Evolutionary conservation across 2,329 filamentous ascomycete genomes (phyloP).

Genomic region (Aspergillus viridinutans): DNA sequence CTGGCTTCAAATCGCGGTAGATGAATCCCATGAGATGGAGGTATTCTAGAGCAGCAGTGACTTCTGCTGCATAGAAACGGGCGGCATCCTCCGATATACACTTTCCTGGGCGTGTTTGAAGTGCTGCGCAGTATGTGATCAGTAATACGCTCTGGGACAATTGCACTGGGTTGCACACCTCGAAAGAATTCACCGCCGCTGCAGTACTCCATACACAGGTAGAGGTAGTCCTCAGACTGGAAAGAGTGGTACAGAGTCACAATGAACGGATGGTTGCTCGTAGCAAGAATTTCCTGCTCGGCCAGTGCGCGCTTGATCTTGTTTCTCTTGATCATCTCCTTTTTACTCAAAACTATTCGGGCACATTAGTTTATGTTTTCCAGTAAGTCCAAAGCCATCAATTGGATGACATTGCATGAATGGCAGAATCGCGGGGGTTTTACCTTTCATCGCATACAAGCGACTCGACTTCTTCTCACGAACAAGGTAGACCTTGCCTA

Average conservation of each 20-base stretch:
- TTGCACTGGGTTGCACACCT: slow-evolving; percentile 33
- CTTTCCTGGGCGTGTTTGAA: slow-evolving; percentile 95
- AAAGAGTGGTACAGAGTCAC: slow-evolving; percentile 98
- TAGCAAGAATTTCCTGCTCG: slow-evolving; percentile 96
- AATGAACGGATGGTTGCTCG: slow-evolving; percentile 98
- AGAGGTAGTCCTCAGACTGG: slow-evolving; percentile 96
- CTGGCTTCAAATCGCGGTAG: slow-evolving; percentile 94
- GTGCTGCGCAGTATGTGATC: slow-evolving; percentile 47
- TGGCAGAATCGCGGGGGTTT: slow-evolving; percentile 27
- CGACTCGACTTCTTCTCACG: slow-evolving; percentile 95
- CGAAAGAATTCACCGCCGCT: slow-evolving; percentile 98
- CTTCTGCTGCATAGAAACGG: slow-evolving; percentile 94
- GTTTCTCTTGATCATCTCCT: slow-evolving; percentile 99
- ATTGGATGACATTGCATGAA: no score
- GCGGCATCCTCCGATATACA: slow-evolving; percentile 96
- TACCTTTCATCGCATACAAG: slow-evolving; percentile 98
- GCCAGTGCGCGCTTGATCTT: slow-evolving; percentile 98
- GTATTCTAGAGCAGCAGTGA: slow-evolving; percentile 93
- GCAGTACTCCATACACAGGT: slow-evolving; percentile 99
- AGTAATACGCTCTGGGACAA: not conserved
- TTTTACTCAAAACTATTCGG: slow-evolving; percentile 83
- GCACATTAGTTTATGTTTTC: slow-evolving; percentile 32
- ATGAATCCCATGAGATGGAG: slow-evolving; percentile 99
- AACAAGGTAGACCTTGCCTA: slow-evolving; percentile 96
- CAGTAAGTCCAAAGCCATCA: not conserved